Conservation (phyloP, 345 rosid species). For the Gynandropsis gynandra region DNA sequence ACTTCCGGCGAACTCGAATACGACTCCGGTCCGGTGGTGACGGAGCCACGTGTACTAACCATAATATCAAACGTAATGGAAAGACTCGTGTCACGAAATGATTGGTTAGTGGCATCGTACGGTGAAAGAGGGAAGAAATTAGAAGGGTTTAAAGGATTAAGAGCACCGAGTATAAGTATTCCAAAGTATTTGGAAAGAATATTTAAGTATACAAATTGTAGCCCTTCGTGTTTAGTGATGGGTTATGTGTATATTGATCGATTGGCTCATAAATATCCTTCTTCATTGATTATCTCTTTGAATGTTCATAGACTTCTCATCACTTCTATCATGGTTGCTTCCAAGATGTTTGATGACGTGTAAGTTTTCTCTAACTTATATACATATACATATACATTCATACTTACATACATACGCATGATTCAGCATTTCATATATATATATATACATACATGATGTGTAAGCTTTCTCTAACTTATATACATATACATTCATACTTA, state of each 20-base stretch:
- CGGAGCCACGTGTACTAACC: conserved; percentile 68
- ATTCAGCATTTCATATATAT: too few species aligned
- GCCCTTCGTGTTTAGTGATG: conserved; percentile 85
- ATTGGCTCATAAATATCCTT: conserved; percentile 60
- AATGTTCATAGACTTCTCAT: conserved; percentile 80
- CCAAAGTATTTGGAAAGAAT: conserved; percentile 78
- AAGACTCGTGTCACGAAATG: conserved; percentile 73
- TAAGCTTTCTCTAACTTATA: conserved; percentile 32
- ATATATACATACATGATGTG: too few species aligned
- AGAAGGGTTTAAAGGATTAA: conserved; percentile 64
- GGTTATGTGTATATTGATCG: conserved; percentile 76
- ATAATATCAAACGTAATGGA: conserved; percentile 55
- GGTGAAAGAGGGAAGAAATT: conserved; percentile 45
- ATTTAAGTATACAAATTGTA: conserved; percentile 71
- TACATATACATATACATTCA: too few species aligned
- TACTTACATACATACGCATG: too few species aligned
- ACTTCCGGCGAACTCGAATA: too few species aligned
- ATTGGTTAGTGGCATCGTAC: conserved; percentile 36
- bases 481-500: too few species aligned
- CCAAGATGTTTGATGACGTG: conserved; percentile 88
- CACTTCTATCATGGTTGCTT: conserved; percentile 81
- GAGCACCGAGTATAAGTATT: conserved; percentile 72
- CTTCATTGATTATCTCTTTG: conserved; percentile 60
- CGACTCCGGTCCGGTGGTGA: too few species aligned
- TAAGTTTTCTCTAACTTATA: conserved; percentile 36